Percentiles rank a stretch among this genome's conserved stretches.
Conservation (phyloP, 2,329 filamentous ascomycete genomes). For the Aspergillus piperis region DNA sequence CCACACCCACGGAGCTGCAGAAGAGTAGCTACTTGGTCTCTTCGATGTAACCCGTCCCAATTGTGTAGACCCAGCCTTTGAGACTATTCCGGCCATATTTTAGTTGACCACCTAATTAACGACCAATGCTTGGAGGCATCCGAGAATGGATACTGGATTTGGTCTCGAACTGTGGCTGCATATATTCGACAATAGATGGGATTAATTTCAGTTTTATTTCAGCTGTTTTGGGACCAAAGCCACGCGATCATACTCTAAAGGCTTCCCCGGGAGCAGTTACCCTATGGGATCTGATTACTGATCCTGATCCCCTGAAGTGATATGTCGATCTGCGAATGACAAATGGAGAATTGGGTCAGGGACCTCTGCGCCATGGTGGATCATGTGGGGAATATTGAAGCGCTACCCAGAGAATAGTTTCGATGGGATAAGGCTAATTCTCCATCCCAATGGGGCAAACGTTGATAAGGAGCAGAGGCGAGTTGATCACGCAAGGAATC, state of each 20-base stretch:
- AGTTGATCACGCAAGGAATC: slow-evolving; percentile 11
- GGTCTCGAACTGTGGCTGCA: not conserved
- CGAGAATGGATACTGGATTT: not conserved
- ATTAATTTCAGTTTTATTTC: not conserved
- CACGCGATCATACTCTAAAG: not conserved
- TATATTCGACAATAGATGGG: not conserved
- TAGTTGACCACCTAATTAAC: not conserved
- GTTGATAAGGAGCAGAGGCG: slow-evolving; percentile 2
- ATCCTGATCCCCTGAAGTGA: not conserved
- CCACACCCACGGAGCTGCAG: not conserved
- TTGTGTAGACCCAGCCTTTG: too few species aligned
- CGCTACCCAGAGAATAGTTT: slow-evolving; percentile 2
- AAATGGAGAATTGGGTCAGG: not conserved
- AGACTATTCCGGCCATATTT: too few species aligned
- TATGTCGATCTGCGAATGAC: not conserved
- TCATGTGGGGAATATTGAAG: slow-evolving; percentile 12
- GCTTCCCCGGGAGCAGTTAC: not conserved
- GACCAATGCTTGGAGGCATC: not conserved
- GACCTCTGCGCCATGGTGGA: not conserved
- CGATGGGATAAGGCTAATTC: slow-evolving; percentile 1
- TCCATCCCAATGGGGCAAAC: not conserved
- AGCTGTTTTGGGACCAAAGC: not conserved
- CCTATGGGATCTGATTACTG: not conserved
- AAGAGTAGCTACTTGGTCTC: not conserved
- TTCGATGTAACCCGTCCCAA: not conserved